A percentile compares a stretch with the other conserved stretches of the same genome.
These are phyloP conservation scores for Pythium myriotylum DNA, from an alignment of 352 stramenopile genomes.

Conservation along the genomic window DNA sequence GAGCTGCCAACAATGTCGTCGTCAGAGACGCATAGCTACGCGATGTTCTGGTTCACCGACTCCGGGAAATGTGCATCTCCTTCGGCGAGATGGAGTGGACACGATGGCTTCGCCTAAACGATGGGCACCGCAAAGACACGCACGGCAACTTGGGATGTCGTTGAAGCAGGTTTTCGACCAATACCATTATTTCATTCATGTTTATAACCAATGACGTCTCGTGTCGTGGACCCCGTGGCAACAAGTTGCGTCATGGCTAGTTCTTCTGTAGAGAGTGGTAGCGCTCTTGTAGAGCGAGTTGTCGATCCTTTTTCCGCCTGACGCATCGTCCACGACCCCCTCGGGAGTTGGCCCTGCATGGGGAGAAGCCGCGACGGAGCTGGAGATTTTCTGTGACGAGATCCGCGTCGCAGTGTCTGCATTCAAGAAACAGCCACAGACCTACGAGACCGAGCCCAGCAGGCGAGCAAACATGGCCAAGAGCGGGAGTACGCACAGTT, in stretches of 20 bases:
- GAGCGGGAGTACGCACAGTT: conserved; percentile 23
- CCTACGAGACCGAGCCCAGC: background rate
- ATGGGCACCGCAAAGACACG: conserved; percentile 8
- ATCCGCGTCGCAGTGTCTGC: background rate
- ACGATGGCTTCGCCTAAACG: no score
- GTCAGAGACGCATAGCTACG: background rate
- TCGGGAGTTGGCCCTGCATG: background rate
- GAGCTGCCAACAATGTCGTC: no score
- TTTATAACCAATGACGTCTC: conserved; percentile 9
- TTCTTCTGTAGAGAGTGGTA: conserved; percentile 7
- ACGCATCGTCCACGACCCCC: conserved; percentile 2
- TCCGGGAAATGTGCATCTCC: no score
- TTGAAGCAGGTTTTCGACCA: background rate
- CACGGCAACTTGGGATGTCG: background rate
- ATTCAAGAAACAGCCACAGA: background rate
- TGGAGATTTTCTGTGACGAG: conserved; percentile 1
- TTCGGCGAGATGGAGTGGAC: no score
- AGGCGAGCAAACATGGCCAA: conserved; percentile 24
- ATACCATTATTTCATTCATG: background rate
- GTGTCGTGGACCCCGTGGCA: conserved; percentile 7
- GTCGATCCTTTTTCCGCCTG: conserved; percentile 21
- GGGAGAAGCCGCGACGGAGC: background rate
- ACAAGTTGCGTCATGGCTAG: background rate
- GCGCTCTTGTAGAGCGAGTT: conserved; percentile 13
- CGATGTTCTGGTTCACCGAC: no score